phyloP scores from a whole-genome alignment of 2,329 filamentous ascomycete genomes.

The Aspergillus puulaauensis region DNA sequence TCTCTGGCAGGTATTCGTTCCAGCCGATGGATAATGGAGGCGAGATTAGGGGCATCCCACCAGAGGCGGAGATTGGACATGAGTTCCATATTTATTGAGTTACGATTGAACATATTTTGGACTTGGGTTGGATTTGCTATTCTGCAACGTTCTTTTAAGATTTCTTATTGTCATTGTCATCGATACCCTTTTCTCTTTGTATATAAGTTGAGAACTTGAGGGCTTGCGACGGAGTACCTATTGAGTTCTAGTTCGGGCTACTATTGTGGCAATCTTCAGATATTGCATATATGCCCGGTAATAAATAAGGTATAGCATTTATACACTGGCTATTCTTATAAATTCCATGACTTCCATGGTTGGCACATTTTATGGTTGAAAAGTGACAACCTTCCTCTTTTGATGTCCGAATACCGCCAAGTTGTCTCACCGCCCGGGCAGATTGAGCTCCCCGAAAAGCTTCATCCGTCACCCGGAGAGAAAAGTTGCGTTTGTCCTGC shows the following conservation, averaged over 20 bases:
- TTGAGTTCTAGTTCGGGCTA: neutral
- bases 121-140: neutral
- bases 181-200: neutral
- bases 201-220: neutral
- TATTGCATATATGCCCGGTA: neutral
- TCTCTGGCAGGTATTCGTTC: slow-evolving; percentile 18
- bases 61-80: slow-evolving; percentile 42
- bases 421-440: neutral
- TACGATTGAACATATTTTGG: slow-evolving; percentile 1
- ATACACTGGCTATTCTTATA: too few species aligned
- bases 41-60: slow-evolving; percentile 64
- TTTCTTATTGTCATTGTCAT: neutral
- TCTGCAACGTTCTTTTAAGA: neutral
- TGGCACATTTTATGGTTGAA: too few species aligned
- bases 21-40: slow-evolving; percentile 27
- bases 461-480: neutral
- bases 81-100: slow-evolving; percentile 37
- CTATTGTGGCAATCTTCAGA: neutral
- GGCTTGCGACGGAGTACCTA: neutral
- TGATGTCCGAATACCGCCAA: neutral
- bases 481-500: neutral
- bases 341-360: too few species aligned
- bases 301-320: too few species aligned
- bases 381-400: too few species aligned
- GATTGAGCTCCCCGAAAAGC: slow-evolving; percentile 1